A percentile compares a stretch with the other conserved stretches of the same genome.
Conservation (phyloP, 208 protist species). For the Zelonia costaricensis region DNA sequence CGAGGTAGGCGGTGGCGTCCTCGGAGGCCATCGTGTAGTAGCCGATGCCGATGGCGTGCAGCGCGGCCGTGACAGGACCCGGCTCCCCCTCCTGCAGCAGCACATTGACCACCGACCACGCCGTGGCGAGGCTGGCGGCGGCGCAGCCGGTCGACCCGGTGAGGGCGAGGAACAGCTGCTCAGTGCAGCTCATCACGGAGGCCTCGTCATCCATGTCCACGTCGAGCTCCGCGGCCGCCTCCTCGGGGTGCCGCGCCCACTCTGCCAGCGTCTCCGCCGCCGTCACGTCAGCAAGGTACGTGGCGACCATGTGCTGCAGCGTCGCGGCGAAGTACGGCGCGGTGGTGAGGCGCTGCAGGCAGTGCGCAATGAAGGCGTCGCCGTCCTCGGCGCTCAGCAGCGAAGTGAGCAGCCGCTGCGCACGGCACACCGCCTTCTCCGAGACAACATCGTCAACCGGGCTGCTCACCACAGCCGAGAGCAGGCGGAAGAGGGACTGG, state of each 20-base stretch:
- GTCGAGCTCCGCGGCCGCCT: slow-evolving; percentile 48
- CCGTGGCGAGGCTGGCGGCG: slow-evolving; percentile 16
- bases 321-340: slow-evolving; percentile 22
- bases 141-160: slow-evolving; percentile 60
- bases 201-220: slow-evolving; percentile 57
- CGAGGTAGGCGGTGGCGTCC: slow-evolving; percentile 41
- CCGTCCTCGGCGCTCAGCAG: slow-evolving; percentile 55
- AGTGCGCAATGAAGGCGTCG: slow-evolving; percentile 37
- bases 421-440: slow-evolving; percentile 68
- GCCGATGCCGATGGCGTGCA: slow-evolving; percentile 85
- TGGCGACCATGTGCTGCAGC: slow-evolving; percentile 39
- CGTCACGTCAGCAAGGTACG: slow-evolving; percentile 61
- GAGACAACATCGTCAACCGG: slow-evolving; percentile 40
- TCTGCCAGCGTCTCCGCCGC: slow-evolving; percentile 23
- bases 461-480: slow-evolving; percentile 33
- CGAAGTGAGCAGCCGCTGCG: slow-evolving; percentile 43
- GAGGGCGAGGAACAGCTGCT: slow-evolving; percentile 77
- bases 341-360: slow-evolving; percentile 19
- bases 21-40: slow-evolving; percentile 74
- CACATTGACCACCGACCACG: slow-evolving; percentile 59
- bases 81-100: slow-evolving; percentile 45
- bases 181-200: slow-evolving; percentile 38
- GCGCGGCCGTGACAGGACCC: slow-evolving; percentile 53
- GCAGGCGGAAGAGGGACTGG: slow-evolving; percentile 21
- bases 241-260: slow-evolving; percentile 60